Percentiles rank a stretch among this genome's conserved stretches.
Conservation (phyloP, 2,329 filamentous ascomycete genomes). For the Chaetomium globosum region DNA sequence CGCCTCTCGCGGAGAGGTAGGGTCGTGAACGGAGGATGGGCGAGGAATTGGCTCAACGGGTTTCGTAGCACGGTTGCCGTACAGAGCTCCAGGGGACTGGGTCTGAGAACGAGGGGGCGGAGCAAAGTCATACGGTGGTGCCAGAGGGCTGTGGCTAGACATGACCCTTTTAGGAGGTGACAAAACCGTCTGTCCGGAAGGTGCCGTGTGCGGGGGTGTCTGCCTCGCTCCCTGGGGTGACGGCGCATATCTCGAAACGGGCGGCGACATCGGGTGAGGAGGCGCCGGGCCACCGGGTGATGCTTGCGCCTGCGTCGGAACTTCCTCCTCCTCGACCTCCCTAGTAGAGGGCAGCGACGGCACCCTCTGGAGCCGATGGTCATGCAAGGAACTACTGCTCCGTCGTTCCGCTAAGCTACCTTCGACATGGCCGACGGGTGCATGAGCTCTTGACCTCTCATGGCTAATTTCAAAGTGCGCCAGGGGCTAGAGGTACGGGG, state of each 20-base stretch:
- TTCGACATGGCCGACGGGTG: slow-evolving; percentile 45
- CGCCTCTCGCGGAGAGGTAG: slow-evolving; percentile 45
- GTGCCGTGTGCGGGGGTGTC: slow-evolving; percentile 53
- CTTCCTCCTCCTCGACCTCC: slow-evolving; percentile 64
- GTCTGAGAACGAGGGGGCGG: slow-evolving; percentile 64
- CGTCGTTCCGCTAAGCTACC: slow-evolving; percentile 50
- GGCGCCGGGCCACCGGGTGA: slow-evolving; percentile 18
- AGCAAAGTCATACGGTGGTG: slow-evolving; percentile 48
- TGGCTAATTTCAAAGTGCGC: slow-evolving; percentile 63
- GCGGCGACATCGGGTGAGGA: slow-evolving; percentile 29
- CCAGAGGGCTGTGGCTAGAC: slow-evolving; percentile 55
- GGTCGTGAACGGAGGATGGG: slow-evolving; percentile 56
- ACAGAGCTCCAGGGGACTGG: slow-evolving; percentile 59
- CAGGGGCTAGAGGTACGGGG: slow-evolving; percentile 66
- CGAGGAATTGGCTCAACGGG: slow-evolving; percentile 53
- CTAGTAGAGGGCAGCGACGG: slow-evolving; percentile 63
- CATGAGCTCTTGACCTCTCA: slow-evolving; percentile 43
- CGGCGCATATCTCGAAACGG: slow-evolving; percentile 33
- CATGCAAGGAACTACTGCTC: slow-evolving; percentile 55
- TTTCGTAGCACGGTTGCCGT: slow-evolving; percentile 44
- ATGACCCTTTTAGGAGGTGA: slow-evolving; percentile 60
- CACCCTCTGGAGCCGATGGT: slow-evolving; percentile 57
- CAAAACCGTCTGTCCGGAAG: slow-evolving; percentile 48
- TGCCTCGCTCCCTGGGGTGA: slow-evolving; percentile 43
- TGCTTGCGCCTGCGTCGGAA: slow-evolving; percentile 33